These are phyloP conservation scores for Cyphellophora europaea DNA, from an alignment of 2,329 filamentous ascomycete genomes.

Conservation along the genomic window DNA sequence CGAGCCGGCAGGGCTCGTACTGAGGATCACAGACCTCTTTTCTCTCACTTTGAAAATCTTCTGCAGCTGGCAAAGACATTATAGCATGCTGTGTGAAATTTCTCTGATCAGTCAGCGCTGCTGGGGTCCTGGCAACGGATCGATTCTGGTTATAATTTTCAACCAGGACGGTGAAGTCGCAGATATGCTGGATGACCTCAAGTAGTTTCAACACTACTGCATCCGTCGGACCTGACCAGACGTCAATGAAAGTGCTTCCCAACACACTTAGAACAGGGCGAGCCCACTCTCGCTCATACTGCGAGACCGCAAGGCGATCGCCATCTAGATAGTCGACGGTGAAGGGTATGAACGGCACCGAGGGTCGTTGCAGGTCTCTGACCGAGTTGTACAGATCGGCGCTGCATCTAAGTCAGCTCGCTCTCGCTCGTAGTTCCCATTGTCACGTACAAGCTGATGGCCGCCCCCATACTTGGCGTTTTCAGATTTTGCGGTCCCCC, in stretches of 20 bases:
- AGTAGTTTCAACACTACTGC: conserved; percentile 15
- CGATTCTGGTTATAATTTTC: conserved; percentile 15
- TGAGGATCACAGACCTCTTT: conserved; percentile 22
- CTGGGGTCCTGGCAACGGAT: conserved; percentile 13
- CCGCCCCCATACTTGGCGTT: conserved; percentile 25
- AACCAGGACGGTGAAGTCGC: conserved; percentile 22
- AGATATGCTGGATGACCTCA: conserved; percentile 23
- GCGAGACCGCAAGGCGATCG: conserved; percentile 3
- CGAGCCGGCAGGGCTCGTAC: conserved; percentile 22
- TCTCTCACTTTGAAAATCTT: conserved; percentile 11
- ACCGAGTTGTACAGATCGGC: conserved; percentile 17
- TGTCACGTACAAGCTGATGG: conserved; percentile 20
- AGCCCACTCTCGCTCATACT: conserved; percentile 2
- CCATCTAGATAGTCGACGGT: conserved; percentile 6
- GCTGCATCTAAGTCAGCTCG: conserved; percentile 2
- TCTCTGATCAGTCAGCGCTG: conserved; percentile 26
- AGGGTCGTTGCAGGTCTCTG: conserved; percentile 14
- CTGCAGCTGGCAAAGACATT: conserved; percentile 20
- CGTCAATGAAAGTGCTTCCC: conserved; percentile 16
- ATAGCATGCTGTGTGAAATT: conserved; percentile 28
- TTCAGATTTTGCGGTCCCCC: conserved; percentile 27
- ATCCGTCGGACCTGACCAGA: conserved; percentile 3
- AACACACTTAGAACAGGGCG: conserved; percentile 2
- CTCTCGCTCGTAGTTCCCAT: neutral
- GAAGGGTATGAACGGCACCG: conserved; percentile 17